Conservation (phyloP, 768 basidiomycete genomes). For the Mycena leptocephala region DNA sequence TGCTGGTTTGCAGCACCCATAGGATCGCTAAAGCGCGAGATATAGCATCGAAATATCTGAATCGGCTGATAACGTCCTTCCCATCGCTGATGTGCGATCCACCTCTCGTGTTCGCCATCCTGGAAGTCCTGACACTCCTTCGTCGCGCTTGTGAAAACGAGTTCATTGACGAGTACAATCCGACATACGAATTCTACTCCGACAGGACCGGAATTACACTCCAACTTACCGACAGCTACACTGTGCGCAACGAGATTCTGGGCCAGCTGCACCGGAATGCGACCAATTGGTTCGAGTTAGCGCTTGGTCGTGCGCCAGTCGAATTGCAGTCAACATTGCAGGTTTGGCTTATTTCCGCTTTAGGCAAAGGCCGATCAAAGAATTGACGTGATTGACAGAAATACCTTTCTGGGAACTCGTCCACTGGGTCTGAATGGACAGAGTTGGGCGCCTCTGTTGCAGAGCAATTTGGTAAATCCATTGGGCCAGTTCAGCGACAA, state of each 20-base stretch:
- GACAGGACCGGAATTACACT: conserved; percentile 82
- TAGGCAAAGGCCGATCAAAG: neutral
- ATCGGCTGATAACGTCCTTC: conserved; percentile 90
- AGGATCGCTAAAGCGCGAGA: conserved; percentile 87
- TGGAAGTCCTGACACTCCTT: conserved; percentile 93
- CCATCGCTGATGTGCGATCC: conserved; percentile 96
- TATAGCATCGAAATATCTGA: conserved; percentile 87
- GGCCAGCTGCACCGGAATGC: conserved; percentile 82
- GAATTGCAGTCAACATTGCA: conserved; percentile 95
- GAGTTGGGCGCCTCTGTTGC: conserved; percentile 96
- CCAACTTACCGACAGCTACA: conserved; percentile 89
- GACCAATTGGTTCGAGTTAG: conserved; percentile 89
- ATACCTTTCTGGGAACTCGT: conserved; percentile 86
- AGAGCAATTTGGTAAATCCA: conserved; percentile 86
- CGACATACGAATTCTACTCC: conserved; percentile 87
- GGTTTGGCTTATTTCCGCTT: conserved; percentile 59
- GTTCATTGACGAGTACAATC: conserved; percentile 95
- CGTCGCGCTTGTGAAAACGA: conserved; percentile 93
- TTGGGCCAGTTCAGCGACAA: conserved; percentile 84
- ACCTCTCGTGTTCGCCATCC: conserved; percentile 87
- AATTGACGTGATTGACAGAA: conserved; percentile 64
- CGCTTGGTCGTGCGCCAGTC: conserved; percentile 90
- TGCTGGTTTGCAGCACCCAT: conserved; percentile 88
- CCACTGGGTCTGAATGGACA: conserved; percentile 79
- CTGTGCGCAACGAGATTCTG: conserved; percentile 88